Evolutionary conservation across 139 green algal species (phyloP).

Genomic region (Chlamydomonas applanata): DNA sequence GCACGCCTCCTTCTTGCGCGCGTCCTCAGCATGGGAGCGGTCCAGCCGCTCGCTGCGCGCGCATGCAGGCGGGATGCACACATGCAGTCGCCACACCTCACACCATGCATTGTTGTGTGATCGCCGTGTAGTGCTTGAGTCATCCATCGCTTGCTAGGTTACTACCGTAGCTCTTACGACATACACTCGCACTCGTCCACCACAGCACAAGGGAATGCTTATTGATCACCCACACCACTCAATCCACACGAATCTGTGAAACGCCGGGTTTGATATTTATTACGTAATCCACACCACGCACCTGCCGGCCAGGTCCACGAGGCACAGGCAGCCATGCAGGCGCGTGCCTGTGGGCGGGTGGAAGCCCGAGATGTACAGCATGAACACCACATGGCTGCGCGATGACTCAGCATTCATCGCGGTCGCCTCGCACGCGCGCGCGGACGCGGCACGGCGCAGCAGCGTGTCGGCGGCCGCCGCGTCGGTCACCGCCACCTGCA

Average conservation of each 20-base stretch:
- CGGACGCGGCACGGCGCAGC: slow-evolving; percentile 59
- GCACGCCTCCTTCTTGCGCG: slow-evolving; percentile 86
- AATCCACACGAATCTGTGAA: no score
- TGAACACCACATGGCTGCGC: slow-evolving; percentile 92
- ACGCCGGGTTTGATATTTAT: no score
- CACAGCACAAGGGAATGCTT: no score
- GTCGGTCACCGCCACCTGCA: slow-evolving; percentile 54
- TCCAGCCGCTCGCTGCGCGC: slow-evolving; percentile 77
- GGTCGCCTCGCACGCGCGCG: slow-evolving; percentile 76
- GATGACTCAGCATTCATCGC: slow-evolving; percentile 92
- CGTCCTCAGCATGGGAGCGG: slow-evolving; percentile 70
- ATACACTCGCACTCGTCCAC: no score
- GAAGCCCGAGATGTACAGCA: slow-evolving; percentile 86
- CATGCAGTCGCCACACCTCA: not conserved
- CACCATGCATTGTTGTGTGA: not conserved
- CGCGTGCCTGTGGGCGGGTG: slow-evolving; percentile 64
- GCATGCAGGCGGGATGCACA: not conserved
- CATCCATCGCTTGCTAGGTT: no score
- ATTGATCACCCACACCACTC: no score
- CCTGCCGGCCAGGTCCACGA: slow-evolving; percentile 93
- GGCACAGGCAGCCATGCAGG: slow-evolving; percentile 81
- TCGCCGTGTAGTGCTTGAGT: no score
- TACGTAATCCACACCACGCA: no score
- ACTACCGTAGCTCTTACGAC: no score
- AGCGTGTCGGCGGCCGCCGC: slow-evolving; percentile 64